Evolutionary conservation across 2,329 filamentous ascomycete species (phyloP).

Genomic region (Phoma sp.): DNA sequence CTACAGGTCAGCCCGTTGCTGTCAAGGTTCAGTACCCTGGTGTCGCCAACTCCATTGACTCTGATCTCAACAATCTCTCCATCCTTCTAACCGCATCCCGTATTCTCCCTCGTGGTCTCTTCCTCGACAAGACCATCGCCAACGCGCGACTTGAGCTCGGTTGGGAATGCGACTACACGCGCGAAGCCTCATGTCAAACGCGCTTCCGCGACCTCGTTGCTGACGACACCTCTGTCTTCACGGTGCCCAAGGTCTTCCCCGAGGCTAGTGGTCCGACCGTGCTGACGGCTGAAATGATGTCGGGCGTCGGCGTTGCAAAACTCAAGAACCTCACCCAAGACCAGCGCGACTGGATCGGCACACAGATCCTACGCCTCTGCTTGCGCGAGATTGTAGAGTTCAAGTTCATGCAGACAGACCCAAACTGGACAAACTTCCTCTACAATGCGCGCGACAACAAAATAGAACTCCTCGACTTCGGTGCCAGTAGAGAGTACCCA

Average conservation of each 20-base stretch:
- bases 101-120: constrained; percentile 88
- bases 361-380: constrained; percentile 89
- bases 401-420: constrained; percentile 98
- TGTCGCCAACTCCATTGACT: constrained; percentile 94
- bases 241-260: constrained; percentile 77
- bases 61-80: constrained; percentile 91
- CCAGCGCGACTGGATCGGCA: constrained; percentile 95
- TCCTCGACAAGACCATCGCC: constrained; percentile 95
- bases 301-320: constrained; percentile 85
- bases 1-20: constrained; percentile 78
- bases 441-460: constrained; percentile 77
- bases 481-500: constrained; percentile 86
- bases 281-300: constrained; percentile 91
- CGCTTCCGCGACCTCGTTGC: constrained; percentile 80
- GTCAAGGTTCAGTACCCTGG: constrained; percentile 99
- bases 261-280: constrained; percentile 87
- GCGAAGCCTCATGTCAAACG: constrained; percentile 81
- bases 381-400: constrained; percentile 93
- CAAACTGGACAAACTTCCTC: constrained; percentile 99
- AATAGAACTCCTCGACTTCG: constrained; percentile 94
- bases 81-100: constrained; percentile 89
- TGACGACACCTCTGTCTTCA: constrained; percentile 77
- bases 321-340: constrained; percentile 76
- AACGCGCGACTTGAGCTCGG: constrained; percentile 90
- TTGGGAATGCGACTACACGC: constrained; percentile 96